Conservation (phyloP, 2,329 filamentous ascomycete species). For the Aspergillus spinulosporus region DNA sequence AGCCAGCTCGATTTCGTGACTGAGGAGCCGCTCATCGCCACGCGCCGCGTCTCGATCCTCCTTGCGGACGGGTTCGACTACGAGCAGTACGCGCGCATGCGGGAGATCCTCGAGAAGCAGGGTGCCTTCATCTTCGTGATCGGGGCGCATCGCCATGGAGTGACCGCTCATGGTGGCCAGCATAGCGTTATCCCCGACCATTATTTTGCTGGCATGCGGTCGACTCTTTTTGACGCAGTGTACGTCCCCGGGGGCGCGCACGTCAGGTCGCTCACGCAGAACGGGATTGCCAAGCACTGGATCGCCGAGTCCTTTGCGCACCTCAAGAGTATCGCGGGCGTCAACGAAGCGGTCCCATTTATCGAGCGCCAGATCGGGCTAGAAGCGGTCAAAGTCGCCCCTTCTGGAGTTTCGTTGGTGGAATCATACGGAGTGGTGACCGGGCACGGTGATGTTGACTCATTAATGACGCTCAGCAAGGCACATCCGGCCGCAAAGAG, state of each 20-base stretch:
- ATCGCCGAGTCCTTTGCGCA: constrained; percentile 79
- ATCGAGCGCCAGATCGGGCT: too few relatives aligned
- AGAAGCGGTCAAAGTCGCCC: too few relatives aligned
- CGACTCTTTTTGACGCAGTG: constrained; percentile 74
- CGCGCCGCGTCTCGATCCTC: constrained; percentile 71
- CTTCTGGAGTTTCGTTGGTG: too few relatives aligned
- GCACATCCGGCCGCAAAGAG: too few relatives aligned
- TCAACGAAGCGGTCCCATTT: too few relatives aligned
- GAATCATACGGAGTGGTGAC: too few relatives aligned
- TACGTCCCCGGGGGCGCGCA: constrained; percentile 73
- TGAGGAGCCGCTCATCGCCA: constrained; percentile 64
- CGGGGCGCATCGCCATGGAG: constrained; percentile 60
- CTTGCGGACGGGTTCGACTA: constrained; percentile 76
- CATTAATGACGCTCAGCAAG: too few relatives aligned
- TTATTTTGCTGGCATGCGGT: constrained; percentile 76
- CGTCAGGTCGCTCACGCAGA: constrained; percentile 63
- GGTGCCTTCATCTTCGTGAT: constrained; percentile 71
- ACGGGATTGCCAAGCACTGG: constrained; percentile 73
- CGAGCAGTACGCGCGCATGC: constrained; percentile 26
- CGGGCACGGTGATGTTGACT: too few relatives aligned
- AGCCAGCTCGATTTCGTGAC: constrained; percentile 66
- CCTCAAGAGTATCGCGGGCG: constrained; percentile 38
- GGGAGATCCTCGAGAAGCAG: too few relatives aligned
- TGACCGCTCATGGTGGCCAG: too few relatives aligned
- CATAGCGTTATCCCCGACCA: constrained; percentile 65